Conservation (phyloP, 208 protist species). For the Trypanosoma cruzi region DNA sequence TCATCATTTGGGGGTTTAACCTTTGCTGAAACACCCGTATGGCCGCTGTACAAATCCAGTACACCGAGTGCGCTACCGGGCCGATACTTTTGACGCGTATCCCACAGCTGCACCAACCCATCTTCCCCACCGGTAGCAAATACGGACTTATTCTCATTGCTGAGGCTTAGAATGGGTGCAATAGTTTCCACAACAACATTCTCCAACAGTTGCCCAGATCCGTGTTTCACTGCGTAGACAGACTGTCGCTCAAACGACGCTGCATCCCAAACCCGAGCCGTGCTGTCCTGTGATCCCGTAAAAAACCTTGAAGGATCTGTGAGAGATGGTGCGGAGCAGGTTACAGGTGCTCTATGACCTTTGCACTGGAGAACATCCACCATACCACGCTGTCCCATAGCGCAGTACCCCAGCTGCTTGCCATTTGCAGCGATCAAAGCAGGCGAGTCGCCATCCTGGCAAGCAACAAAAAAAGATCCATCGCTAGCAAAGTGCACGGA, state of each 20-base stretch:
- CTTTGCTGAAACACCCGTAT: neutral
- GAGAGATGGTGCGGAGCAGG: constrained; percentile 47
- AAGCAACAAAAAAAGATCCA: constrained; percentile 69
- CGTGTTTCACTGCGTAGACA: constrained; percentile 74
- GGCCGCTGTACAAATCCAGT: constrained; percentile 44
- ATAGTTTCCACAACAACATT: constrained; percentile 72
- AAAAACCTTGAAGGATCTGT: constrained; percentile 44
- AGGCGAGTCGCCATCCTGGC: constrained; percentile 77
- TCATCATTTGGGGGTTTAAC: neutral
- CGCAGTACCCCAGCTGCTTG: constrained; percentile 68
- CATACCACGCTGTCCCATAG: constrained; percentile 72
- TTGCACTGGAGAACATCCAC: constrained; percentile 75
- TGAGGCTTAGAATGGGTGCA: constrained; percentile 26
- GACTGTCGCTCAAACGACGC: constrained; percentile 44
- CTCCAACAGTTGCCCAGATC: constrained; percentile 70
- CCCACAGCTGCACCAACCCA: constrained; percentile 77
- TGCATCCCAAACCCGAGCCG: constrained; percentile 65
- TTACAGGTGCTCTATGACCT: constrained; percentile 73
- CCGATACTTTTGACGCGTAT: constrained; percentile 67
- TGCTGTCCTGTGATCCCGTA: constrained; percentile 71
- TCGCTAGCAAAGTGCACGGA: constrained; percentile 45
- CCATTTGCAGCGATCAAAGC: constrained; percentile 53
- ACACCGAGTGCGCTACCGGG: constrained; percentile 48
- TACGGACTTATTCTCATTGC: constrained; percentile 33
- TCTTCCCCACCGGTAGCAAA: constrained; percentile 75